Percentiles rank a stretch among this genome's conserved stretches.
Evolutionary conservation across 148 eudicot genomes (phyloP).

Genomic region (Diospyros lotus): DNA sequence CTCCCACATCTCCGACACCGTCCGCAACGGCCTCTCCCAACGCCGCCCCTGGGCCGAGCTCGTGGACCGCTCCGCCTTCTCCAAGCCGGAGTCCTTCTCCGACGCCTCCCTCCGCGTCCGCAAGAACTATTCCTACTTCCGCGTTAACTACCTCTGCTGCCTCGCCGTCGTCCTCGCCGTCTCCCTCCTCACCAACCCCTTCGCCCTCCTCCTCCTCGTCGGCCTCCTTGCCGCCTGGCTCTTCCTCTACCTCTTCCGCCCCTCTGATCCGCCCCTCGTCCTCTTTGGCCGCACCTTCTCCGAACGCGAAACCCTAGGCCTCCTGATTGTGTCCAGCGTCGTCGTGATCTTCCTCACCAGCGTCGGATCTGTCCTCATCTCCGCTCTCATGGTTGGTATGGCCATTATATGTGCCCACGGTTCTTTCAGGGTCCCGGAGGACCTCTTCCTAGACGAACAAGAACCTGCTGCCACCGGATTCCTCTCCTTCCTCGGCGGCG

Average conservation of each 20-base stretch:
- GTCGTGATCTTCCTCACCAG: constrained; percentile 68
- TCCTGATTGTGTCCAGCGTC: constrained; percentile 36
- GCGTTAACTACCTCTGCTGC: constrained; percentile 63
- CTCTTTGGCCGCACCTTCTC: constrained; percentile 63
- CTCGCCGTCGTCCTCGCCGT: constrained; percentile 48
- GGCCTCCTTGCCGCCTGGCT: constrained; percentile 73
- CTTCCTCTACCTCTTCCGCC: constrained; percentile 84
- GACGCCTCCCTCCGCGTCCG: constrained; percentile 73
- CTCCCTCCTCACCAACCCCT: constrained; percentile 76
- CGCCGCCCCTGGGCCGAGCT: constrained; percentile 92
- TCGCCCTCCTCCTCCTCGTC: constrained; percentile 63
- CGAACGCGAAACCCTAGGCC: constrained; percentile 60
- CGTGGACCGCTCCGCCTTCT: constrained; percentile 64
- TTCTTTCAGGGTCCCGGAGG: constrained; percentile 77
- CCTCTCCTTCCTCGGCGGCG: constrained; percentile 56
- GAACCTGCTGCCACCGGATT: constrained; percentile 50
- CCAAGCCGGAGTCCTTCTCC: constrained; percentile 71
- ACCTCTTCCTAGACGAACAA: constrained; percentile 83
- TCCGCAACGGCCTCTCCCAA: constrained; percentile 41
- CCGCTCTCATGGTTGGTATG: constrained; percentile 62
- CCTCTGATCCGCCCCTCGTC: constrained; percentile 63
- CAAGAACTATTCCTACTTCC: constrained; percentile 75
- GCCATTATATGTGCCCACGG: constrained; percentile 71
- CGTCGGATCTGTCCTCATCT: constrained; percentile 72
- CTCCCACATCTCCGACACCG: constrained; percentile 38